Evolutionary conservation across 2,329 filamentous ascomycete species (phyloP).

Genomic region (Dryadomyces sulphureus): DNA sequence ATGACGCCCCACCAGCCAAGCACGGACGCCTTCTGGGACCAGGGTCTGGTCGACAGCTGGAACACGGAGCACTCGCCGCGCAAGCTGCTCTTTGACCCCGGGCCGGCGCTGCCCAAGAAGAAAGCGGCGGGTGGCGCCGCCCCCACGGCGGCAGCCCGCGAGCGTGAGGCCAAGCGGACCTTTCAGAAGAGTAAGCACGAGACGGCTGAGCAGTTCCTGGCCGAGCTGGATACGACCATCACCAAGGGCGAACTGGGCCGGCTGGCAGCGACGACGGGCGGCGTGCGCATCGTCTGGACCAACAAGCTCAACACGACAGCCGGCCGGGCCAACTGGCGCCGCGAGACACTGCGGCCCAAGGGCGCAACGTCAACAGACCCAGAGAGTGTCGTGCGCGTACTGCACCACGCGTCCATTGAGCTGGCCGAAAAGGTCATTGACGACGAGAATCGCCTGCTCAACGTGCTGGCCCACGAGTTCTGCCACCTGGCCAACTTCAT

Average conservation of each 20-base stretch:
- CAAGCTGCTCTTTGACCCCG: conserved; percentile 16
- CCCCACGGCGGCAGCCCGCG: conserved; percentile 16
- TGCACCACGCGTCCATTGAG: conserved; percentile 66
- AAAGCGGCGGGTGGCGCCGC: too few species aligned
- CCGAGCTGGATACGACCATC: conserved; percentile 52
- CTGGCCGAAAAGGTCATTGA: conserved; percentile 80
- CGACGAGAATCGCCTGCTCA: conserved; percentile 60
- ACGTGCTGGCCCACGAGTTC: conserved; percentile 92
- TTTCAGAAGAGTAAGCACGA: conserved; percentile 49
- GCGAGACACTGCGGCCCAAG: conserved; percentile 33
- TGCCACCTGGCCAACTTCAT: conserved; percentile 92
- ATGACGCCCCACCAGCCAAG: conserved; percentile 36
- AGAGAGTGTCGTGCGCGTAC: conserved; percentile 16
- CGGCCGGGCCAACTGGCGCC: conserved; percentile 59
- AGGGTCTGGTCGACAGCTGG: conserved; percentile 45
- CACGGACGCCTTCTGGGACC: conserved; percentile 45
- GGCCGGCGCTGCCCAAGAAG: conserved; percentile 3
- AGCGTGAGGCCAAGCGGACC: conserved; percentile 34
- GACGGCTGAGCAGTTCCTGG: conserved; percentile 49
- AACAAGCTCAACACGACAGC: conserved; percentile 71
- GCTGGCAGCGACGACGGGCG: conserved; percentile 49
- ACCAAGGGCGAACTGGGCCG: conserved; percentile 42
- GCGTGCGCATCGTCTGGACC: conserved; percentile 57
- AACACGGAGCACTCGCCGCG: conserved; percentile 38
- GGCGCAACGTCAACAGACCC: background rate